Percentiles rank a stretch among this genome's conserved stretches.
These are phyloP conservation scores for Chenopodium berlandieri DNA, from an alignment of 148 eudicot species.

Conservation along the genomic window DNA sequence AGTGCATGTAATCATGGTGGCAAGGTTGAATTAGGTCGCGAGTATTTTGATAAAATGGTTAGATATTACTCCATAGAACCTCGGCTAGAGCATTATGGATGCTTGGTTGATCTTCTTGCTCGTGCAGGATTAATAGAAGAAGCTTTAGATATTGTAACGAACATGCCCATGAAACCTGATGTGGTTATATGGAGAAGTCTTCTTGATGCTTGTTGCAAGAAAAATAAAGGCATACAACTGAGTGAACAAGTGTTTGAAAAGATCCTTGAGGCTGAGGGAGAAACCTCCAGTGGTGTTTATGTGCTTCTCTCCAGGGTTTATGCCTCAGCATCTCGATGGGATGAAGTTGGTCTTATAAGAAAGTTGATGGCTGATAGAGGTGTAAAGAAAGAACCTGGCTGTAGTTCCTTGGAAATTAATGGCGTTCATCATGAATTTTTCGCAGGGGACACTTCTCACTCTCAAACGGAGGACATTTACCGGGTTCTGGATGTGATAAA, in stretches of 20 bases:
- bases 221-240: constrained; percentile 43
- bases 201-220: constrained; percentile 72
- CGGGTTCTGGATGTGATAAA: constrained; percentile 42
- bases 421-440: constrained; percentile 63
- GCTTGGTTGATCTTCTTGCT: constrained; percentile 73
- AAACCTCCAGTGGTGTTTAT: constrained; percentile 50
- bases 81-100: constrained; percentile 74
- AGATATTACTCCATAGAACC: constrained; percentile 53
- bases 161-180: constrained; percentile 79
- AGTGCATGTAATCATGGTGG: constrained; percentile 76
- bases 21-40: constrained; percentile 52
- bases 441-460: constrained; percentile 65
- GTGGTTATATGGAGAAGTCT: constrained; percentile 75
- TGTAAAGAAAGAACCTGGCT: constrained; percentile 66
- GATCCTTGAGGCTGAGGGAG: constrained; percentile 49
- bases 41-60: constrained; percentile 54
- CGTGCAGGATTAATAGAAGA: constrained; percentile 62
- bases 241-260: constrained; percentile 61
- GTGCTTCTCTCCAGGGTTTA: constrained; percentile 70
- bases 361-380: constrained; percentile 66
- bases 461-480: constrained; percentile 44
- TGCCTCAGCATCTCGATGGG: constrained; percentile 62
- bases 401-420: constrained; percentile 63
- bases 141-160: constrained; percentile 51
- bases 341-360: constrained; percentile 62